Percentiles rank a stretch among this genome's conserved stretches.
phyloP scores from a whole-genome alignment of 345 rosid genomes.

The Bruguiera parviflora region DNA sequence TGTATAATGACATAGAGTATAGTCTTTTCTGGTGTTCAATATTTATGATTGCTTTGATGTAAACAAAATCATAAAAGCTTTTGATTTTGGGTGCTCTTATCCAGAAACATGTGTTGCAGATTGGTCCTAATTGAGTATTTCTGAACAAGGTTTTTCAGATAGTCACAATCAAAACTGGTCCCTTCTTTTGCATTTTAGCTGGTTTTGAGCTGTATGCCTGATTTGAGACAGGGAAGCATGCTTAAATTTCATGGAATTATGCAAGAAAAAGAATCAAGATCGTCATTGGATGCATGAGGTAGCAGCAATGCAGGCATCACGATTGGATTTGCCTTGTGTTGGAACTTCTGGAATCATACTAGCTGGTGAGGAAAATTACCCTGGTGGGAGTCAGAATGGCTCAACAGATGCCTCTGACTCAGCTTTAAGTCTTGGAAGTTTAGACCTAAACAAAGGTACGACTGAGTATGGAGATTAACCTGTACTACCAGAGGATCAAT shows the following conservation, averaged over 20 bases:
- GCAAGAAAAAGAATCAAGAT: constrained; percentile 96
- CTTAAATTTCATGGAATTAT: constrained; percentile 72
- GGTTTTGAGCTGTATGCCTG: neutral
- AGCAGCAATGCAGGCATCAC: constrained; percentile 88
- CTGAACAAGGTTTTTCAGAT: neutral
- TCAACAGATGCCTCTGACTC: constrained; percentile 45
- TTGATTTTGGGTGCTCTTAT: neutral
- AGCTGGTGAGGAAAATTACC: constrained; percentile 66
- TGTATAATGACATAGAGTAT: too few relatives aligned
- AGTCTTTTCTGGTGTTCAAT: too few relatives aligned
- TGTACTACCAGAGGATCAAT: constrained; percentile 9
- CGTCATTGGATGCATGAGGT: constrained; percentile 90
- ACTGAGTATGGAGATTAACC: neutral
- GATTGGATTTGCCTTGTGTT: constrained; percentile 67
- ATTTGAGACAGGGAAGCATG: constrained; percentile 78
- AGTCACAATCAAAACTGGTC: neutral
- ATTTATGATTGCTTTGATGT: too few relatives aligned
- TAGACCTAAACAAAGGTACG: constrained; percentile 58
- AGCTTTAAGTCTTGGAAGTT: constrained; percentile 47
- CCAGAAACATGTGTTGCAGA: neutral
- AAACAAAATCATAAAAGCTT: neutral
- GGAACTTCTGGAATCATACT: constrained; percentile 78
- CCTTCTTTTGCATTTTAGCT: neutral
- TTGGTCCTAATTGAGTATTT: neutral
- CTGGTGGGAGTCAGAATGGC: constrained; percentile 36